Evolutionary conservation across 345 rosid genomes (phyloP), one percentile per base, ranked within the genome.

Genomic region (Brassica carinata): DNA sequence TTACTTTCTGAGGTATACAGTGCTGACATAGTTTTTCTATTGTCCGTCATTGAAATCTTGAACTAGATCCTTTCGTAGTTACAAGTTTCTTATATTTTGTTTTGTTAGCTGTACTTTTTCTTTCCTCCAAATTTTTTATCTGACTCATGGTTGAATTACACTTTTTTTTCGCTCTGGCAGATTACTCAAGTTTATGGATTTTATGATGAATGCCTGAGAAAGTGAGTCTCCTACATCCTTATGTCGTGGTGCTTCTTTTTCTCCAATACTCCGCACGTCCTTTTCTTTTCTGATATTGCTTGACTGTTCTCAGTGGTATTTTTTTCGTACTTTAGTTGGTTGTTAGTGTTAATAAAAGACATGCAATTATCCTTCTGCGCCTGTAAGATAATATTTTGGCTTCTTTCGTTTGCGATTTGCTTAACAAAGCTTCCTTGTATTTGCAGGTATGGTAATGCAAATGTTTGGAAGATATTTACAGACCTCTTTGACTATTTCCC

Each of bases 121-220:
- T 80, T 14, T 29, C 33, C 33, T 45, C 34, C n/a, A 33, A 5
- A 11, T 55, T 9, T 9, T 70, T 29, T 23, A 55, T 68, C 66
- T 59, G 76, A 58, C 84, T 81, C 59, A 81, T 76, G 74, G 77
- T 79, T 82, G 69, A 18, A 51, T 67, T 67, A 58, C 74, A 62
- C 34, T 59, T 33, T 79, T 33, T 79, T 65, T 48, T 17, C 59
- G 36, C 55, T 57, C 64, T 87, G 81, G 78, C 98, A 96, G 99
- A 96, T 96, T 72, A 96, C 99, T 82, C 99, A 96, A 80, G 99
- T 96, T 82, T 96, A 96, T 85, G 99, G 99, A 68, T 96, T 96
- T 84, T 96, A 96, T 77, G 99, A 96, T 62, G 99, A 96, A 84
- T 96, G 99, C 72, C 89, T 96, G 71, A 86, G 99, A 76, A 96